Base-by-base conservation (phyloP, 371 early-diverging fungal species). In the Lichtheimia ramosa region DNA sequence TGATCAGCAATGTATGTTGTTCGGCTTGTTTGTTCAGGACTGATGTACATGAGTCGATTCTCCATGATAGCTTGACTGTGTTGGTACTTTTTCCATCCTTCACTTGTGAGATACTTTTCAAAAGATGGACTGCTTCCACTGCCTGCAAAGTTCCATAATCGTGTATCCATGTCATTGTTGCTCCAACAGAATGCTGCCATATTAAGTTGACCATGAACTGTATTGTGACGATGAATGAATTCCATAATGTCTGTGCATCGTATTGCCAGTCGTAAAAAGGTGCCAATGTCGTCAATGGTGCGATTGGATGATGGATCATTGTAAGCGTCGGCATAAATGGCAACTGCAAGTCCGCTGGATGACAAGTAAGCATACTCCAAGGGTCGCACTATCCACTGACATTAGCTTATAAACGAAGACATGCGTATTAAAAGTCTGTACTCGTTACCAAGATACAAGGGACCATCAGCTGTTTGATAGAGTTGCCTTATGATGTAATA, bases 1-100 rank as follows among this genome's bases (percentile, higher is more conserved):
- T 83, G 82, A 58, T 84, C 85, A 60, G 81, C 77, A 48, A 74
- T 69, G 23, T 83, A 82, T 53, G 75, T 79, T 3, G 85, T 83
- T 41, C 85, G 71, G 5, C 85, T 83, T 2, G 83, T 84, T 56
- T 84, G 83, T 50, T 85, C 83, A 23, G 75, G 75, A 51, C 75
- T 75, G 65, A 79, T 70, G 48, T 68, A 75, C 15, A 66, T 64
- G 14, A 79, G 54, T 8, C 10, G 34, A 8, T 8, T 34, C 43
- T 42, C 48, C 5, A 40, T 21, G 2, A 72, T 61, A 0, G 69
- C 64, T 15, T 71, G 69, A 28, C 65, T 73, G 23, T 60, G 62
- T 10, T 67, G 65, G 1, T 70, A 69, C 48, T 74, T 77, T 18
- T 75, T 51, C 78, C 78, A 77, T 0, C 73, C 73, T 64, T 77